phyloP scores from a whole-genome alignment of 192 early-diverging fungal genomes.

The Phlyctochytrium planicorne region DNA sequence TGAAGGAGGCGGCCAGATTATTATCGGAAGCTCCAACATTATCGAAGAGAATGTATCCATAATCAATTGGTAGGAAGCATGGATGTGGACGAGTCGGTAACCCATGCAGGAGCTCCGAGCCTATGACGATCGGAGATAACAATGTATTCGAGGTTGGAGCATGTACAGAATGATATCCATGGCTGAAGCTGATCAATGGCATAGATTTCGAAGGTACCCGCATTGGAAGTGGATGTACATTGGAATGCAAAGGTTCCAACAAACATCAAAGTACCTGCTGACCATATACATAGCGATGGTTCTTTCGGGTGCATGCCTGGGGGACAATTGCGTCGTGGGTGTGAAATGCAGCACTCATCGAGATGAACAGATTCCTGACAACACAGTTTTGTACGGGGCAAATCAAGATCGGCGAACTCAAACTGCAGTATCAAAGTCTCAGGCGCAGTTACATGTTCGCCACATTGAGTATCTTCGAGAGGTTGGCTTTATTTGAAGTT shows the following conservation, averaged over 20 bases:
- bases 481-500: conserved; percentile 23
- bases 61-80: conserved; percentile 57
- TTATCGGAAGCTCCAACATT: conserved; percentile 71
- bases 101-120: conserved; percentile 19
- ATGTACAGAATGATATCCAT: conserved; percentile 40
- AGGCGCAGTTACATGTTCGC: conserved; percentile 56
- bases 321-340: conserved; percentile 71
- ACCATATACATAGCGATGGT: conserved; percentile 48
- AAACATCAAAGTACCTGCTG: no score
- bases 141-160: conserved; percentile 76
- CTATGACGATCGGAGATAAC: conserved; percentile 65
- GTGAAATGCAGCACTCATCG: conserved; percentile 60
- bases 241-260: conserved; percentile 65
- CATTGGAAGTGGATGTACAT: conserved; percentile 63
- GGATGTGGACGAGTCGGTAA: background rate
- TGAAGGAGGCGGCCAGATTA: conserved; percentile 61
- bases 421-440: conserved; percentile 42
- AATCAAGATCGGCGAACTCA: conserved; percentile 54
- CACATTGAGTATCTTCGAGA: conserved; percentile 74
- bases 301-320: conserved; percentile 53
- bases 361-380: conserved; percentile 57
- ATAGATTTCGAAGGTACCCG: conserved; percentile 64
- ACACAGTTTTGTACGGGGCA: conserved; percentile 68
- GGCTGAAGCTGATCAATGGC: background rate
- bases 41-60: conserved; percentile 73